Evolutionary conservation across 2,329 filamentous ascomycete genomes (phyloP), one percentile per base, ranked within the genome.

Genomic region (Shiraia bambusicola): DNA sequence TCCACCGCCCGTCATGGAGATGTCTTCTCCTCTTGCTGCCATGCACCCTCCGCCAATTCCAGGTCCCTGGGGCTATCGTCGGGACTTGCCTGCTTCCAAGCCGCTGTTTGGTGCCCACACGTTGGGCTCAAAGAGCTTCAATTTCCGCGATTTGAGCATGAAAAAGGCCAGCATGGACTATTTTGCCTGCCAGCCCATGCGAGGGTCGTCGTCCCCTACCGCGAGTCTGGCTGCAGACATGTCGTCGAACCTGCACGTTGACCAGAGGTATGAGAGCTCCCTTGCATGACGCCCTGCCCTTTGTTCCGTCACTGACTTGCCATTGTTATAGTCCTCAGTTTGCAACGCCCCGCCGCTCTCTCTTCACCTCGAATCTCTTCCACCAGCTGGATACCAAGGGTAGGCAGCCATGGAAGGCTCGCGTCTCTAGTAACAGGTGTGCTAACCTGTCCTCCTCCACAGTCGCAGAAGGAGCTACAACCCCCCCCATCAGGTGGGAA

Each of bases 181-280:
- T 74, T 95, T 97, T 74, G 84, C 79, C 59, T 71, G 87, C 59
- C 90, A 88, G 65, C 80, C 86, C 37, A 76, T 88, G 60, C 82
- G 83, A 55, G 88, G 89, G 34, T 95, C 91, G 34, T 95, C 91
- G 14, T 98, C 93, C 42, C 93, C 93, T 5, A 91, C 90, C 26
- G 84, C 89, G 37, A 95, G 88, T 63, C 76, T 98, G 56, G 92
- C 91, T 29, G 91, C 90, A 49, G 93, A 98, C 72, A 79, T 97
- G 59, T 96, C 91, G 44, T 90, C 95, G 67, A 98, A 97, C 75
- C 95, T 97, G 68, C 87, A 92, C 66, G 87, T 97, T 67, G 91
- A 96, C 71, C 89, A 86, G 64, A 96, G 91, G 92, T 96, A 76
- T 56, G 16, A 22, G 19, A 26, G 41, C 37, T 50, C 55, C 59